Percentiles rank a stretch among this genome's conserved stretches.
Conservation (phyloP, 2,329 filamentous ascomycete species). For the Fusarium mexicanum region DNA sequence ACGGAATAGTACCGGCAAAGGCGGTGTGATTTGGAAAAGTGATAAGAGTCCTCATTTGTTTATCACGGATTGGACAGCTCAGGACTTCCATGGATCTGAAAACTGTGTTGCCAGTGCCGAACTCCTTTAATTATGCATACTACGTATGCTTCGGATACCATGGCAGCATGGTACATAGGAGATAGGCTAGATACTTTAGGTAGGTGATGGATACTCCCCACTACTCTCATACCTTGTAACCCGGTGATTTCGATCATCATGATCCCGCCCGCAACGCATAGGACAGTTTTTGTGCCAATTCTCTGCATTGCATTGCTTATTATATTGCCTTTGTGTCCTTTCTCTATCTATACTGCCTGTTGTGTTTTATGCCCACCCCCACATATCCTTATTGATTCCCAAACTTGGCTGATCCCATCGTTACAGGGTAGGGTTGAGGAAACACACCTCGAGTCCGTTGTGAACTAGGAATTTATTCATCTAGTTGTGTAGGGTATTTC, state of each 20-base stretch:
- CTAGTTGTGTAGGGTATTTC: not conserved
- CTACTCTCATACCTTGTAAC: not conserved
- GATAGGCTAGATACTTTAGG: not conserved
- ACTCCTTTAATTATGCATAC: slow-evolving; percentile 5
- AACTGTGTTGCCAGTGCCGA: not conserved
- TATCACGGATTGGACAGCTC: not conserved
- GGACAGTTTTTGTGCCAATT: not conserved
- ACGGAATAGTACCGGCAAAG: not conserved
- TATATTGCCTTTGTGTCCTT: not conserved
- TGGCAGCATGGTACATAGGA: not conserved
- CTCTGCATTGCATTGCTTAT: not conserved
- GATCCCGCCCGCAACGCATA: slow-evolving; percentile 18
- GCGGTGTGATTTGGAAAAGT: slow-evolving; percentile 28
- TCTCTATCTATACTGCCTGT: not conserved
- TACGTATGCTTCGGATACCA: not conserved
- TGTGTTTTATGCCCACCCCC: not conserved
- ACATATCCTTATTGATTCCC: slow-evolving; percentile 1
- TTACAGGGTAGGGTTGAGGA: slow-evolving; percentile 5
- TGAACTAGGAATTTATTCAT: not conserved
- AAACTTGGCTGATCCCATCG: not conserved
- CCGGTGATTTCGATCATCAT: slow-evolving; percentile 30
- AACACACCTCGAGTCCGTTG: not conserved
- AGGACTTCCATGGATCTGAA: slow-evolving; percentile 7
- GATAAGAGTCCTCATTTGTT: slow-evolving; percentile 13
- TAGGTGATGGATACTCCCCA: not conserved